Conservation (phyloP, 768 basidiomycete species). For the Panaeolus cyanescens region DNA sequence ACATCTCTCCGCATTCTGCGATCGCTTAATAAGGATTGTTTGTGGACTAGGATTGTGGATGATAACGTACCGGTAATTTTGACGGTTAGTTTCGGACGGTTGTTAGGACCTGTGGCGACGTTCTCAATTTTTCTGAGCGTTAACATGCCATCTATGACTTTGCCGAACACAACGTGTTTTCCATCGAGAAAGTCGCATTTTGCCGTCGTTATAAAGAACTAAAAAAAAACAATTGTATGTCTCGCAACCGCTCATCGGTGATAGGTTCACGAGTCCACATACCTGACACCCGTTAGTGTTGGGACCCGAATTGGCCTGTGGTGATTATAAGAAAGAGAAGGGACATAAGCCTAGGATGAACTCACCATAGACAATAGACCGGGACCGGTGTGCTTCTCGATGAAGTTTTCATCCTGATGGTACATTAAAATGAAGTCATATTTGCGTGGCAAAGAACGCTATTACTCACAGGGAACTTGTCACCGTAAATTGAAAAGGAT, state of each 20-base stretch:
- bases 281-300: constrained; percentile 94
- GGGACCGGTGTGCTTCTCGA: constrained; percentile 82
- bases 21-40: not conserved
- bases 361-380: constrained; percentile 90
- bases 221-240: not conserved
- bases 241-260: not conserved
- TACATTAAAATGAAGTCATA: not conserved
- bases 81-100: constrained; percentile 84
- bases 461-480: constrained; percentile 78
- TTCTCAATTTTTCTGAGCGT: constrained; percentile 96
- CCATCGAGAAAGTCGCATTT: constrained; percentile 96
- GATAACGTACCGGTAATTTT: constrained; percentile 78
- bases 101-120: constrained; percentile 89
- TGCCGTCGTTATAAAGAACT: constrained; percentile 97
- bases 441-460: not conserved
- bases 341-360: not conserved
- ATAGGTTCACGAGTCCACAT: constrained; percentile 11
- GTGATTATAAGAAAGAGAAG: not conserved
- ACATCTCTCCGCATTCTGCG: constrained; percentile 65
- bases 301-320: constrained; percentile 90
- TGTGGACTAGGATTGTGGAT: not conserved
- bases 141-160: constrained; percentile 90
- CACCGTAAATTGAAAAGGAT: constrained; percentile 95
- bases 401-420: constrained; percentile 90
- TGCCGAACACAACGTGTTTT: constrained; percentile 93